These are phyloP conservation scores for Rhodamnia argentea DNA, from an alignment of 345 rosid genomes.

Conservation along the genomic window DNA sequence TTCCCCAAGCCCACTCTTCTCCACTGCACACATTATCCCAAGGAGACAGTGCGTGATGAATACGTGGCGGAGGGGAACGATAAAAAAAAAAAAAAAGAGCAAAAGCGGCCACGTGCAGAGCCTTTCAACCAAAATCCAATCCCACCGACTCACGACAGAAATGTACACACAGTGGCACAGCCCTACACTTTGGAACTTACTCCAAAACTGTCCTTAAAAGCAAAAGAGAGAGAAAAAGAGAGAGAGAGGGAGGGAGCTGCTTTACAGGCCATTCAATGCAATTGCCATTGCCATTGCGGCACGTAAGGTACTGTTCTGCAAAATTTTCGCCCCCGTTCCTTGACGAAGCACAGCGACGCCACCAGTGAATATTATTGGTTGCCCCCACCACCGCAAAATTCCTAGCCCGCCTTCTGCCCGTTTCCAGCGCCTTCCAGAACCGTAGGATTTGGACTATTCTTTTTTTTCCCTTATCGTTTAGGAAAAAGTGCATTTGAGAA, in stretches of 20 bases:
- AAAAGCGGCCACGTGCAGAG: neutral
- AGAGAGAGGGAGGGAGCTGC: neutral
- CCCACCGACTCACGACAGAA: neutral
- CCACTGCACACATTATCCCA: neutral
- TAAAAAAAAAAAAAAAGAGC: neutral
- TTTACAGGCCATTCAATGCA: neutral
- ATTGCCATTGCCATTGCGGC: neutral
- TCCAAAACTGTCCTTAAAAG: neutral
- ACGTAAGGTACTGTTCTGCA: neutral
- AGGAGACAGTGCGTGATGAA: neutral
- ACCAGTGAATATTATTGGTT: neutral
- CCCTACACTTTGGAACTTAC: neutral
- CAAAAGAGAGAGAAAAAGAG: neutral
- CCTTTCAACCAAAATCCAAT: neutral
- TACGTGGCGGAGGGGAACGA: neutral
- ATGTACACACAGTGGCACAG: neutral
- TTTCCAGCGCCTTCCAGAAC: neutral
- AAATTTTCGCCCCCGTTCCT: neutral
- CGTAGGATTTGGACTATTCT: neutral
- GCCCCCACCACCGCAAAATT: neutral
- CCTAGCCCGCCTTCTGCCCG: neutral
- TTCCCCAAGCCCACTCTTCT: neutral
- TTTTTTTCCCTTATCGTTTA: too few relatives aligned
- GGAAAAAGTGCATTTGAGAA: too few relatives aligned
- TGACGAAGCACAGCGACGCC: neutral